A percentile compares a stretch with the other conserved stretches of the same genome.
Evolutionary conservation across 805 yeast species (phyloP).

Genomic region (Candida oleophila): DNA sequence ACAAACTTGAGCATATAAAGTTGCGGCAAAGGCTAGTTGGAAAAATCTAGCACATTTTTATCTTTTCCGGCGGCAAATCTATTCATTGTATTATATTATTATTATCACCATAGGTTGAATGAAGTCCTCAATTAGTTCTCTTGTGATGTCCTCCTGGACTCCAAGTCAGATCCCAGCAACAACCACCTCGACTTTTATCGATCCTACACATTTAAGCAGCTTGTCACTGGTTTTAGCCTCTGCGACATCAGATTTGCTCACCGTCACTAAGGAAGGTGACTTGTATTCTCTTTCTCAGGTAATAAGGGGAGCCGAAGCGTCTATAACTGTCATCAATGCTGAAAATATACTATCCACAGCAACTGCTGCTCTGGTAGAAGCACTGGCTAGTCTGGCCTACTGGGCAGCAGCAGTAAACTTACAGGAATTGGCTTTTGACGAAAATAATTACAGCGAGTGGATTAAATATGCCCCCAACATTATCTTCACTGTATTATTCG

Average conservation of each 20-base stretch:
- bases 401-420: conserved; percentile 20
- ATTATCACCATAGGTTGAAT: no score
- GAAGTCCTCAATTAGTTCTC: neutral
- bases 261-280: conserved; percentile 19
- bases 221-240: conserved; percentile 13
- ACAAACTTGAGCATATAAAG: no score
- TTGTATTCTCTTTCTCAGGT: conserved; percentile 17
- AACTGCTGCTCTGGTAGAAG: conserved; percentile 19
- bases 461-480: conserved; percentile 56
- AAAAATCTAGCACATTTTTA: neutral
- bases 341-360: conserved; percentile 33
- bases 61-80: neutral
- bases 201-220: conserved; percentile 22
- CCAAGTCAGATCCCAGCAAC: conserved; percentile 15
- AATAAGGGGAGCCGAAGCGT: conserved; percentile 31
- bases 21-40: no score
- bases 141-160: conserved; percentile 9
- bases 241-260: conserved; percentile 12
- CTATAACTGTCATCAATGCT: conserved; percentile 26
- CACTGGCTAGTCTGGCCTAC: conserved; percentile 19
- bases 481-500: conserved; percentile 56
- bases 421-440: conserved; percentile 11
- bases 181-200: conserved; percentile 19
- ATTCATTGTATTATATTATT: neutral
- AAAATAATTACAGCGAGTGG: conserved; percentile 36